phyloP scores from a whole-genome alignment of 2,329 filamentous ascomycete species.

The Amphichorda felina region DNA sequence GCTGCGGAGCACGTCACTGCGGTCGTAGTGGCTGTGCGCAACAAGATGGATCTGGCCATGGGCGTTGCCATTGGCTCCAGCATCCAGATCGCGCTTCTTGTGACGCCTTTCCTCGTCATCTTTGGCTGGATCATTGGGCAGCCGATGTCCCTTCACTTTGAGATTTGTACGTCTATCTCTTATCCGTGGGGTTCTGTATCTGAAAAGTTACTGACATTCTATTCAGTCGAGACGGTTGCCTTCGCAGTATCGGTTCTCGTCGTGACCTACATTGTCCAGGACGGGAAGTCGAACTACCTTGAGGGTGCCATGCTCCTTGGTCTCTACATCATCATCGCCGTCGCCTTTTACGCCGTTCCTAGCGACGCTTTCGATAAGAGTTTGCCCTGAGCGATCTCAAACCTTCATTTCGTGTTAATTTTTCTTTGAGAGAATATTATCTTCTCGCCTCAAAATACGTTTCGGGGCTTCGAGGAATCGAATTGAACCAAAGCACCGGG shows the following conservation, averaged over 20 bases:
- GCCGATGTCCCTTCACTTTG: slow-evolving; percentile 69
- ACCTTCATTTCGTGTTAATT: not conserved
- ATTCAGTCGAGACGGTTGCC: slow-evolving; percentile 60
- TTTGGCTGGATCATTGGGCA: slow-evolving; percentile 65
- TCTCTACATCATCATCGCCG: slow-evolving; percentile 47
- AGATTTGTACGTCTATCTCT: slow-evolving; percentile 33
- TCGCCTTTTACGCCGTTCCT: slow-evolving; percentile 47
- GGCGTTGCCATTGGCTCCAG: slow-evolving; percentile 73
- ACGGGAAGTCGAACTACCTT: slow-evolving; percentile 75
- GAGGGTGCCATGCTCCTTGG: slow-evolving; percentile 58
- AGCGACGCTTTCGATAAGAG: slow-evolving; percentile 30
- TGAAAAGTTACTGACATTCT: slow-evolving; percentile 6
- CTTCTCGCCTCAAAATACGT: too few relatives aligned
- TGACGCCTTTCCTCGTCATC: slow-evolving; percentile 70
- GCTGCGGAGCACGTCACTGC: slow-evolving; percentile 75
- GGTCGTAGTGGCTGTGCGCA: slow-evolving; percentile 64
- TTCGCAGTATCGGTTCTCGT: slow-evolving; percentile 68
- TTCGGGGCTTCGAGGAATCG: too few relatives aligned
- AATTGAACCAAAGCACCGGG: too few relatives aligned
- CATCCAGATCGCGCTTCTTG: slow-evolving; percentile 72
- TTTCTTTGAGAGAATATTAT: not conserved
- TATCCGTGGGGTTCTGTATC: too few relatives aligned
- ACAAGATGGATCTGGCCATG: slow-evolving; percentile 66
- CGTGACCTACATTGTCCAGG: slow-evolving; percentile 65
- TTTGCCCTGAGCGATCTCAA: not conserved